A percentile compares a stretch with the other conserved stretches of the same genome.
These are phyloP conservation scores for Themeda triandra DNA, from an alignment of 176 grass and related monocot species.

Conservation along the genomic window DNA sequence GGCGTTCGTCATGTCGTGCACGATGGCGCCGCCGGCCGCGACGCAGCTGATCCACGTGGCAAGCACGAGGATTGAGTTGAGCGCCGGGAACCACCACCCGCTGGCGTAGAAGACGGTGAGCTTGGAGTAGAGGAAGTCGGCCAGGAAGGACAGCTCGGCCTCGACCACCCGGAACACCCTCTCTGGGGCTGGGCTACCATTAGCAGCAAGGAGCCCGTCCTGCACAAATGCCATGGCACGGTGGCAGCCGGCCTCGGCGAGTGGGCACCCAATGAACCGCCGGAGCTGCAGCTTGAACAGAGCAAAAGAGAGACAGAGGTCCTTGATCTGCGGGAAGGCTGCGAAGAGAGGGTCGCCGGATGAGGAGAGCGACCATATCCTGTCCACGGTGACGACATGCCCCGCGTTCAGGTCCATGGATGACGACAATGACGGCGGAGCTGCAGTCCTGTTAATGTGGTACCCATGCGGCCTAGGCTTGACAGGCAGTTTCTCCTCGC, in stretches of 20 bases:
- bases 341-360: constrained; percentile 23
- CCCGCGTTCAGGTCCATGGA: constrained; percentile 10
- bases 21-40: constrained; percentile 42
- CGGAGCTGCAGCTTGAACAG: constrained; percentile 56
- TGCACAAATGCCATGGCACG: constrained; percentile 32
- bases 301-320: constrained; percentile 33
- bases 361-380: constrained; percentile 29
- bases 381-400: constrained; percentile 28
- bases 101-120: constrained; percentile 48
- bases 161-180: constrained; percentile 34
- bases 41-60: constrained; percentile 41
- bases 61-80: constrained; percentile 30
- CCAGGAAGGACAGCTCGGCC: constrained; percentile 41
- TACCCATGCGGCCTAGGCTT: constrained; percentile 43
- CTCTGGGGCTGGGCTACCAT: not conserved
- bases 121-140: constrained; percentile 56
- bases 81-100: constrained; percentile 48
- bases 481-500: constrained; percentile 40
- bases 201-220: constrained; percentile 19
- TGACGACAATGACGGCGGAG: not conserved
- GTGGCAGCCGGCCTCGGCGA: constrained; percentile 37
- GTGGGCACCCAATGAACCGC: constrained; percentile 32
- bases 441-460: constrained; percentile 1
- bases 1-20: constrained; percentile 34
- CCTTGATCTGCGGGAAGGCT: constrained; percentile 9